These are phyloP conservation scores for Cytospora piceicola DNA, from an alignment of 2,329 filamentous ascomycete genomes.

Conservation along the genomic window DNA sequence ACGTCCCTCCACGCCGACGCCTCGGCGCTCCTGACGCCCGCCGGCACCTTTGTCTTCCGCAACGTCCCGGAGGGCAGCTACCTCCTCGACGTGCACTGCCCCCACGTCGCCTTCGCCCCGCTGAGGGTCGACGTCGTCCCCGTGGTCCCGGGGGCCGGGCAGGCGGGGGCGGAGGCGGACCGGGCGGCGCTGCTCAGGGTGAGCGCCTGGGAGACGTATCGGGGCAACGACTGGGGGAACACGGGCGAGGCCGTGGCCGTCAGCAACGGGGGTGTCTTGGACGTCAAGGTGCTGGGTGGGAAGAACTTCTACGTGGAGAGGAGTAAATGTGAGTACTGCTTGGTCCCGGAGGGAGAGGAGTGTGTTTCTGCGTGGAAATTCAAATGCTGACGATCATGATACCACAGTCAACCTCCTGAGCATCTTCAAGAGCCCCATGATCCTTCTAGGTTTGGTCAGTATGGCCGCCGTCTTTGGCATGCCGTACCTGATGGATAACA, in stretches of 20 bases:
- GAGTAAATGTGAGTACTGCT: conserved; percentile 67
- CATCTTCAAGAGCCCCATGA: conserved; percentile 95
- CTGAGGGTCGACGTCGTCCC: conserved; percentile 74
- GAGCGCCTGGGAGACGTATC: conserved; percentile 79
- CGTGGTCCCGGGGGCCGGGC: conserved; percentile 43
- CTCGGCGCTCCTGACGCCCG: conserved; percentile 66
- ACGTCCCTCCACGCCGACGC: conserved; percentile 44
- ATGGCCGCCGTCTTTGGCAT: conserved; percentile 86
- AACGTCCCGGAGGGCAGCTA: conserved; percentile 76
- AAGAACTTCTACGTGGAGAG: conserved; percentile 81
- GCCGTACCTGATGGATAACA: conserved; percentile 94
- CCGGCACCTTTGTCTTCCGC: conserved; percentile 75
- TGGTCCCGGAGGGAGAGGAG: too few species aligned
- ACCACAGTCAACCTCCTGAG: conserved; percentile 72
- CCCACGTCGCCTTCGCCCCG: conserved; percentile 75
- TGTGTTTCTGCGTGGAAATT: background rate
- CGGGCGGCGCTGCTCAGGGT: conserved; percentile 49
- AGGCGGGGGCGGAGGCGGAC: conserved; percentile 34
- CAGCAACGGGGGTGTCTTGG: conserved; percentile 52
- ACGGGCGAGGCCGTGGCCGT: conserved; percentile 66
- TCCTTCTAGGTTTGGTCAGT: conserved; percentile 83
- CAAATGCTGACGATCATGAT: background rate
- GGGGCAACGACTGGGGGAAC: conserved; percentile 89
- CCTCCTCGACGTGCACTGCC: conserved; percentile 77
- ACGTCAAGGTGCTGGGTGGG: conserved; percentile 61